A percentile compares a stretch with the other conserved stretches of the same genome.
Evolutionary conservation across 2,329 filamentous ascomycete genomes (phyloP).

Genomic region (Corynespora cassiicola): DNA sequence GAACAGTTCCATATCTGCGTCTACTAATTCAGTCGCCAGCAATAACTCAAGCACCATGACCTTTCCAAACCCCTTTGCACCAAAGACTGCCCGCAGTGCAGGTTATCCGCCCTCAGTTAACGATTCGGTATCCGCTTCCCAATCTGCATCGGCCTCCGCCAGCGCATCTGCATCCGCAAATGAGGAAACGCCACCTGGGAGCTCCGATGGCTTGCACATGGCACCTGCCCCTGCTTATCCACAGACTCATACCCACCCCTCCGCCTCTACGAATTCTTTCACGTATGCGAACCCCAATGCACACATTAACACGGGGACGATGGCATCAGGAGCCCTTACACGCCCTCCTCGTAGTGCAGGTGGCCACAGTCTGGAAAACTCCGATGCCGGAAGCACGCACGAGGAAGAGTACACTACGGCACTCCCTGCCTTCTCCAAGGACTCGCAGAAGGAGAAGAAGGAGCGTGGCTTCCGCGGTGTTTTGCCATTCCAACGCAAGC

Average conservation of each 20-base stretch:
- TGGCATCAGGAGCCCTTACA: conserved; percentile 26
- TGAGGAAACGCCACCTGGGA: conserved; percentile 44
- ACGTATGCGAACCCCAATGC: conserved; percentile 31
- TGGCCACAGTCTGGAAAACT: conserved; percentile 37
- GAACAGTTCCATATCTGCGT: conserved; percentile 39
- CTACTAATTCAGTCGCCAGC: conserved; percentile 40
- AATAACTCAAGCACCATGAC: conserved; percentile 29
- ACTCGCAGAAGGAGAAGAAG: conserved; percentile 40
- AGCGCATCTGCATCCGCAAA: conserved; percentile 35
- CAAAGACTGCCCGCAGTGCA: conserved; percentile 20
- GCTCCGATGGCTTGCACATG: conserved; percentile 44
- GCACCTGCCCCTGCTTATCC: conserved; percentile 37
- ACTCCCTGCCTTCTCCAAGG: conserved; percentile 41
- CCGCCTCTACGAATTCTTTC: conserved; percentile 25
- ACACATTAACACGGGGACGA: conserved; percentile 30
- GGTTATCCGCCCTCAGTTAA: conserved; percentile 30
- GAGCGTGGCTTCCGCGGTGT: conserved; percentile 48
- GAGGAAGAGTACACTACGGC: conserved; percentile 49
- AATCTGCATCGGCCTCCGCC: conserved; percentile 37
- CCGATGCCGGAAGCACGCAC: conserved; percentile 39
- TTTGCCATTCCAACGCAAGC: conserved; percentile 43
- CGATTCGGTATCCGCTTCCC: conserved; percentile 33
- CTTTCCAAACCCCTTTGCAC: conserved; percentile 31
- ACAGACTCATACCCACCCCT: conserved; percentile 32
- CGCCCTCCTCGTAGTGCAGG: conserved; percentile 34